phyloP scores from a whole-genome alignment of 805 yeast genomes.

The Allodekkera sacchari region DNA sequence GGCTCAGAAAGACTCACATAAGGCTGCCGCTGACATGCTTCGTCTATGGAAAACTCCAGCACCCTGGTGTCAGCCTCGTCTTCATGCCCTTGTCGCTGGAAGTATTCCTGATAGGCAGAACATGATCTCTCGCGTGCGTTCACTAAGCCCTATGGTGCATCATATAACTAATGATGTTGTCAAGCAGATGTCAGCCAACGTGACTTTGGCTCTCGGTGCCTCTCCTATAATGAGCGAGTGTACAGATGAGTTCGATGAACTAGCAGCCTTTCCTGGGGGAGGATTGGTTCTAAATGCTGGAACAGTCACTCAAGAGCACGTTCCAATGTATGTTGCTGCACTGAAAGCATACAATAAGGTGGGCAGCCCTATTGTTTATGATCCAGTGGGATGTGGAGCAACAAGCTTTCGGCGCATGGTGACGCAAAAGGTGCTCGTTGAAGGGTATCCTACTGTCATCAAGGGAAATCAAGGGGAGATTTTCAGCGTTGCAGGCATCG shows the following conservation, averaged over 20 bases:
- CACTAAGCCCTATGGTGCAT: constrained; percentile 55
- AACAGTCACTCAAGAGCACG: constrained; percentile 42
- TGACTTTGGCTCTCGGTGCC: constrained; percentile 73
- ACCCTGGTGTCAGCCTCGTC: constrained; percentile 12
- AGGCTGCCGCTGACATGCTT: constrained; percentile 17
- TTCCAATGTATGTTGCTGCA: constrained; percentile 42
- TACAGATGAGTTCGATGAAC: constrained; percentile 55
- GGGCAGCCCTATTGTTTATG: constrained; percentile 63
- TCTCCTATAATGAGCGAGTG: constrained; percentile 87
- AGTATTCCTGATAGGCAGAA: neutral
- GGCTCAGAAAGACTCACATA: constrained; percentile 45
- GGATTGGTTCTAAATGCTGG: constrained; percentile 71
- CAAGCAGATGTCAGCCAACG: constrained; percentile 80
- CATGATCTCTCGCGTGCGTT: neutral
- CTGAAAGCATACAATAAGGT: constrained; percentile 46
- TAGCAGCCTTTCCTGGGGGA: constrained; percentile 46
- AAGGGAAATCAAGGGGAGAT: constrained; percentile 89
- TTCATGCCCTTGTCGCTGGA: neutral
- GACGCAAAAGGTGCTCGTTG: constrained; percentile 40
- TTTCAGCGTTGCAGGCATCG: constrained; percentile 43
- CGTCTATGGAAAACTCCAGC: constrained; percentile 23
- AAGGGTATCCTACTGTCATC: constrained; percentile 56
- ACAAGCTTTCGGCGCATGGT: constrained; percentile 45
- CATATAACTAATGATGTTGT: constrained; percentile 89
- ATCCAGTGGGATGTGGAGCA: constrained; percentile 94